These are phyloP conservation scores for Fusarium nisikadoi DNA, from an alignment of 2,329 filamentous ascomycete genomes.

Conservation along the genomic window DNA sequence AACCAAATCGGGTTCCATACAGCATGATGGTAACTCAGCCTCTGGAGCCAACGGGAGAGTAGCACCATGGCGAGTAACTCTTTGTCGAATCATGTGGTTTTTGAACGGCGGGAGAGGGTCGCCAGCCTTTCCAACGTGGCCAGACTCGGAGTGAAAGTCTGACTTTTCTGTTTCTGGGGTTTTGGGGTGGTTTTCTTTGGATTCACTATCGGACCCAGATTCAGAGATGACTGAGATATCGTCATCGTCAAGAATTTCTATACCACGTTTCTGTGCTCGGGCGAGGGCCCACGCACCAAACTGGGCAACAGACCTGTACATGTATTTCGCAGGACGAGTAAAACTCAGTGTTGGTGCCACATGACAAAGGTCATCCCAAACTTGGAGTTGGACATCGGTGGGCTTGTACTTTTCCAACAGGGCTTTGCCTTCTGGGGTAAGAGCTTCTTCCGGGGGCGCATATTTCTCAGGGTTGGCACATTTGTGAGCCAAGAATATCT, in stretches of 20 bases:
- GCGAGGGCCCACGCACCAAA: constrained; percentile 94
- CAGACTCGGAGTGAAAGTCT: constrained; percentile 35
- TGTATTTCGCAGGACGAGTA: constrained; percentile 93
- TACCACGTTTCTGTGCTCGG: constrained; percentile 79
- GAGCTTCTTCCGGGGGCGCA: constrained; percentile 70
- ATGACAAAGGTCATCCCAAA: constrained; percentile 96
- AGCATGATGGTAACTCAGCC: constrained; percentile 73
- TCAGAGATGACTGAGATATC: constrained; percentile 77
- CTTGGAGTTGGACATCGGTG: constrained; percentile 91
- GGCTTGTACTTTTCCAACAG: constrained; percentile 76
- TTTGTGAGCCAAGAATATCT: constrained; percentile 95
- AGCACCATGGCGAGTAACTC: constrained; percentile 80
- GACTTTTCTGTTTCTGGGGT: constrained; percentile 26
- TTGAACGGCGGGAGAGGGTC: constrained; percentile 84
- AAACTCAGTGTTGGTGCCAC: constrained; percentile 94
- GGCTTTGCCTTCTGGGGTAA: constrained; percentile 71
- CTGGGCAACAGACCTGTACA: constrained; percentile 92
- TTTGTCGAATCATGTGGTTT: constrained; percentile 91
- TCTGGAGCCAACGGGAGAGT: constrained; percentile 75
- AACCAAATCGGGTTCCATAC: constrained; percentile 70
- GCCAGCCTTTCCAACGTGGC: constrained; percentile 82
- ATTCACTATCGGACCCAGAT: constrained; percentile 56
- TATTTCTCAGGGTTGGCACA: constrained; percentile 86
- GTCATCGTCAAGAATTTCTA: constrained; percentile 85
- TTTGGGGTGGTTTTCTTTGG: constrained; percentile 35